Evolutionary conservation across 2,329 filamentous ascomycete genomes (phyloP).

Genomic region (Lasiodiplodia sp.): DNA sequence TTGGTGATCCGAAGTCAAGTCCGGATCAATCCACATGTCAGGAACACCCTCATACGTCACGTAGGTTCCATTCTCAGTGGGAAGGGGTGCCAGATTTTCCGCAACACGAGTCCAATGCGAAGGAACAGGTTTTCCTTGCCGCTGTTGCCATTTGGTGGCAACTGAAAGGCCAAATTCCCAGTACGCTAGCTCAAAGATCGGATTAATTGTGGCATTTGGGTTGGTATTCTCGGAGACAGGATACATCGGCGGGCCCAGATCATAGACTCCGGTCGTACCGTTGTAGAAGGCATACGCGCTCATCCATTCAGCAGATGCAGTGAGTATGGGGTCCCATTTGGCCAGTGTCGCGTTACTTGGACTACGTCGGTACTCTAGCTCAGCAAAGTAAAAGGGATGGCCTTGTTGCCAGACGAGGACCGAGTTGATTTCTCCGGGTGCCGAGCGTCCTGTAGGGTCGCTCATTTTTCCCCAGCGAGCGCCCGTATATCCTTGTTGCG

Average conservation of each 20-base stretch:
- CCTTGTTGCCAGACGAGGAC: conserved; percentile 70
- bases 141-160: conserved; percentile 60
- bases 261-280: conserved; percentile 58
- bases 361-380: conserved; percentile 60
- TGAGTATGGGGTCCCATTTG: conserved; percentile 63
- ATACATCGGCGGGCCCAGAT: conserved; percentile 61
- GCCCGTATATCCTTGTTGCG: conserved; percentile 49
- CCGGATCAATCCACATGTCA: conserved; percentile 42
- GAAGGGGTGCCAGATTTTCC: conserved; percentile 62
- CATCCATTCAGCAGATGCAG: conserved; percentile 66
- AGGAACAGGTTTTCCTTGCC: conserved; percentile 55
- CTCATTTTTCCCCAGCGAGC: conserved; percentile 65
- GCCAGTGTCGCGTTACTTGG: conserved; percentile 53
- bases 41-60: conserved; percentile 61
- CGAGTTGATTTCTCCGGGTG: conserved; percentile 67
- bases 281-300: conserved; percentile 65
- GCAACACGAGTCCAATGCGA: conserved; percentile 57
- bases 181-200: conserved; percentile 67
- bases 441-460: conserved; percentile 62
- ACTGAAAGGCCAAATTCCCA: conserved; percentile 67
- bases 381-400: conserved; percentile 67
- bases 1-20: conserved; percentile 42
- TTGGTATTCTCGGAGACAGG: conserved; percentile 65
- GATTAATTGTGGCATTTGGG: conserved; percentile 64
- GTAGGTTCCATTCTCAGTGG: conserved; percentile 59